phyloP scores from a whole-genome alignment of 805 yeast genomes.

The Candida sakaeoensis region DNA sequence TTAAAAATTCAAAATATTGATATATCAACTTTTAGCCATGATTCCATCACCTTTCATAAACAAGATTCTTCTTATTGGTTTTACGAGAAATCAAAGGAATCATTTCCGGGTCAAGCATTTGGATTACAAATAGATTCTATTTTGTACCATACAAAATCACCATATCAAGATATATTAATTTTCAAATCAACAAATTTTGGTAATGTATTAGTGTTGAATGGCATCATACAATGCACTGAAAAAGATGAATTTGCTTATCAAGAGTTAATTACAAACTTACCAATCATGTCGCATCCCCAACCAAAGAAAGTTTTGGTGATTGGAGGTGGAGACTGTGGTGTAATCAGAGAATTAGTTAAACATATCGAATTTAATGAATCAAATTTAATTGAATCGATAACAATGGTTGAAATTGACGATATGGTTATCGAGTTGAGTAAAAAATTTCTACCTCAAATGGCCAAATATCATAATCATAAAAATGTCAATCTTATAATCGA shows the following conservation, averaged over 20 bases:
- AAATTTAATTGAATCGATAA: slow-evolving; percentile 49
- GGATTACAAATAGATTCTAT: slow-evolving; percentile 59
- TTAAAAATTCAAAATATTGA: slow-evolving; percentile 9
- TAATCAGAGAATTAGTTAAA: slow-evolving; percentile 80
- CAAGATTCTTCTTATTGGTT: slow-evolving; percentile 59
- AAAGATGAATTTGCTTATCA: slow-evolving; percentile 92
- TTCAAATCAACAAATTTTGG: slow-evolving; percentile 77
- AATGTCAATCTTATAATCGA: slow-evolving; percentile 64
- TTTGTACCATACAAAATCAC: slow-evolving; percentile 63
- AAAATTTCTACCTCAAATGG: slow-evolving; percentile 74
- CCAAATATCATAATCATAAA: slow-evolving; percentile 58
- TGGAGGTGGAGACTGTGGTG: slow-evolving; percentile 98
- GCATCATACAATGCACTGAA: slow-evolving; percentile 87
- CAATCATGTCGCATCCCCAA: slow-evolving; percentile 68
- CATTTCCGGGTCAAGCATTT: slow-evolving; percentile 88
- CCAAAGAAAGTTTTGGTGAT: slow-evolving; percentile 80
- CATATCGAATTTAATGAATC: slow-evolving; percentile 49
- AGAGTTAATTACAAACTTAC: slow-evolving; percentile 84
- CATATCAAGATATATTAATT: slow-evolving; percentile 78
- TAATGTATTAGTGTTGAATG: slow-evolving; percentile 84
- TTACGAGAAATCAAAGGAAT: slow-evolving; percentile 62
- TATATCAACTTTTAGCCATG: slow-evolving; percentile 23
- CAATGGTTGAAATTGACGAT: slow-evolving; percentile 86
- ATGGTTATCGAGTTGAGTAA: slow-evolving; percentile 70
- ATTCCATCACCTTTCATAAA: slow-evolving; percentile 17